Evolutionary conservation across 2,329 filamentous ascomycete species (phyloP).

Genomic region (Dactylellina drechsleri): DNA sequence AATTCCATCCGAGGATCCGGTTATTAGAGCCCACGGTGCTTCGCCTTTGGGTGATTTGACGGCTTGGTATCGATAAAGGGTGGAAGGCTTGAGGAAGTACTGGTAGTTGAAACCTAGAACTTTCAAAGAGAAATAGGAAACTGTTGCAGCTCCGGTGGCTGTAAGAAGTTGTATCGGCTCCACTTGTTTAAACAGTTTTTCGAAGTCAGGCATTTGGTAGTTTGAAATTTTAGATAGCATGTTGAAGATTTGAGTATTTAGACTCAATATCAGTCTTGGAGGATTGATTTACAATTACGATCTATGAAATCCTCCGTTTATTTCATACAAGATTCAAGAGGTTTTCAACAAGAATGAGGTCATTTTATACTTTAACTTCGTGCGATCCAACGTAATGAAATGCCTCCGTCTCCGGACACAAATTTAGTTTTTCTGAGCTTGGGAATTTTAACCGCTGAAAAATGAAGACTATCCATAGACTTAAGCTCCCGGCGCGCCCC

Average conservation of each 20-base stretch:
- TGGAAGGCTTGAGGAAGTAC: constrained; percentile 43
- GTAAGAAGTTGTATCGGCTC: constrained; percentile 12
- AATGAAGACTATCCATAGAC: neutral
- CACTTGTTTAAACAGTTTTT: constrained; percentile 1
- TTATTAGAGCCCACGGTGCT: constrained; percentile 93
- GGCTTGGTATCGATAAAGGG: constrained; percentile 24
- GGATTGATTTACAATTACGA: too few relatives aligned
- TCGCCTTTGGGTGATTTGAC: constrained; percentile 60
- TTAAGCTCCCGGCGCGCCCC: neutral
- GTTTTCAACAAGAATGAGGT: neutral
- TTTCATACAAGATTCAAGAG: too few relatives aligned
- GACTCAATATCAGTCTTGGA: too few relatives aligned
- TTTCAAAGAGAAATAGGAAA: constrained; percentile 35
- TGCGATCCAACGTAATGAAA: constrained; percentile 2
- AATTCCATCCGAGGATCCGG: constrained; percentile 93
- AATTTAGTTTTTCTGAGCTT: neutral
- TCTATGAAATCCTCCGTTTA: too few relatives aligned
- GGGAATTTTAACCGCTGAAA: neutral
- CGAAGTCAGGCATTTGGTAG: neutral
- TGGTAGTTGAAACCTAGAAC: constrained; percentile 23
- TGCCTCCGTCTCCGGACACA: neutral
- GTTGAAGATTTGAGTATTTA: too few relatives aligned
- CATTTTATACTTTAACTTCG: constrained; percentile 4
- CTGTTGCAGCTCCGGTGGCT: constrained; percentile 20
- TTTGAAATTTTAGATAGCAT: constrained; percentile 1